Evolutionary conservation across 306 rosid species (phyloP), one percentile per base, ranked within the genome.

Genomic region (Lathyrus oleraceus): DNA sequence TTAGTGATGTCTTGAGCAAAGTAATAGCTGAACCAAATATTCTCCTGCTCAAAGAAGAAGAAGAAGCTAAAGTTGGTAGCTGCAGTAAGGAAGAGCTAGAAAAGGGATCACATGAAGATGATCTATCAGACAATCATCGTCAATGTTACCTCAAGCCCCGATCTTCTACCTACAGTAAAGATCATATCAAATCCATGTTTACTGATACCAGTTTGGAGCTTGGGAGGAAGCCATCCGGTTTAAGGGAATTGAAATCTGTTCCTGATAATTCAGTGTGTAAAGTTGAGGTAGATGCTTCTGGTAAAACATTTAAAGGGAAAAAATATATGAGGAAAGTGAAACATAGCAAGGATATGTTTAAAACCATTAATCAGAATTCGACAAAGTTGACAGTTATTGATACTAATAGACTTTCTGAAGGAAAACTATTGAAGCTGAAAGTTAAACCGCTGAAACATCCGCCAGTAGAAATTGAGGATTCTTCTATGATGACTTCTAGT

Each of bases 21-120:
- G 56, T 48, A 3, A 25, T 48, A 48, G 23, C 25, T 48, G 25
- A 48, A 48, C 56, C 56, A 11, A 48, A 48, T 48, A 48, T 91
- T 80, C 83, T 91, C 40, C 84, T 85, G 73, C 89, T 91, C 38
- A 11, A 48, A 16, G 56, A 48, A 16, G 90, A 86, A 73, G 83
- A 85, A 63, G 87, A 81, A 72, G 72, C 72, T 75, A 68, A 69
- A 58, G 81, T 53, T 60, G 72, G 70, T 48, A 69, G 78, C 64
- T 72, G 72, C 75, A 78, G 65, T 59, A 83, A 73, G 52, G 78
- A 78, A 69, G 79, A 75, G 32, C 72, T 65, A 25, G 90, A 85
- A 65, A 79, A 16, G 25, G 56, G 25, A 49, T 17, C 56, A 49
- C 17, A 49, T 8, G 25, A 17, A 16, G 25, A 49, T 8, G 56